phyloP scores from a whole-genome alignment of 768 basidiomycete species.

The Rhizopogon salebrosus region DNA sequence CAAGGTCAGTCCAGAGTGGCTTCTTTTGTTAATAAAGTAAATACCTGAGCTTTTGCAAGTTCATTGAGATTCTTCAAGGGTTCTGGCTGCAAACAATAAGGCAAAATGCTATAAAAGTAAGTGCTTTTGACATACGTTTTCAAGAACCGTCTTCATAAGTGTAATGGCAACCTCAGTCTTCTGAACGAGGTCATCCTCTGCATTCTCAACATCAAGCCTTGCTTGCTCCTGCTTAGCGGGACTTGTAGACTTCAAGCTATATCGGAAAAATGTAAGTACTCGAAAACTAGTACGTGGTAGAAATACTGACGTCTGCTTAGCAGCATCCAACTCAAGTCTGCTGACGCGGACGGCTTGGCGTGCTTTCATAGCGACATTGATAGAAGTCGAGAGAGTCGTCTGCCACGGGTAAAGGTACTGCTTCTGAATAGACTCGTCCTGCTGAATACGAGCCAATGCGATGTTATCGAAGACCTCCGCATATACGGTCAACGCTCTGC shows the following conservation, averaged over 20 bases:
- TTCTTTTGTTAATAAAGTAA: conserved; percentile 8
- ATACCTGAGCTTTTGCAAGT: conserved; percentile 83
- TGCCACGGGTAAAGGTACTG: conserved; percentile 83
- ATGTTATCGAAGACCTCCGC: conserved; percentile 82
- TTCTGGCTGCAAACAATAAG: conserved; percentile 64
- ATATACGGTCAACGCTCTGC: conserved; percentile 73
- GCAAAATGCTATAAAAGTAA: neutral
- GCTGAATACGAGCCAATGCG: conserved; percentile 70
- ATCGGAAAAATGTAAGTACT: neutral
- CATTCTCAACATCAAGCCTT: conserved; percentile 86
- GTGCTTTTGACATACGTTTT: conserved; percentile 68
- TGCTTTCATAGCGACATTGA: conserved; percentile 91
- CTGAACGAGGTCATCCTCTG: conserved; percentile 93
- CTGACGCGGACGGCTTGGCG: conserved; percentile 75
- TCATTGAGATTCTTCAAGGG: conserved; percentile 92
- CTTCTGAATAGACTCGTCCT: conserved; percentile 65
- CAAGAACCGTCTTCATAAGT: conserved; percentile 96
- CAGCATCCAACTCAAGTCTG: conserved; percentile 84
- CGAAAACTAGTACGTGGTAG: neutral
- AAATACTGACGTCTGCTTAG: conserved; percentile 71
- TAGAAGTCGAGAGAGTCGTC: conserved; percentile 75
- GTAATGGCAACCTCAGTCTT: conserved; percentile 97
- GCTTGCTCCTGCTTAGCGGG: conserved; percentile 87
- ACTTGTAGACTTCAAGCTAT: conserved; percentile 72
- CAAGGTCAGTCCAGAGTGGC: neutral